Percentiles rank a stretch among this genome's conserved stretches.
These are phyloP conservation scores for Aristolochia fimbriata DNA, from an alignment of 164 flowering plant species.

Conservation along the genomic window DNA sequence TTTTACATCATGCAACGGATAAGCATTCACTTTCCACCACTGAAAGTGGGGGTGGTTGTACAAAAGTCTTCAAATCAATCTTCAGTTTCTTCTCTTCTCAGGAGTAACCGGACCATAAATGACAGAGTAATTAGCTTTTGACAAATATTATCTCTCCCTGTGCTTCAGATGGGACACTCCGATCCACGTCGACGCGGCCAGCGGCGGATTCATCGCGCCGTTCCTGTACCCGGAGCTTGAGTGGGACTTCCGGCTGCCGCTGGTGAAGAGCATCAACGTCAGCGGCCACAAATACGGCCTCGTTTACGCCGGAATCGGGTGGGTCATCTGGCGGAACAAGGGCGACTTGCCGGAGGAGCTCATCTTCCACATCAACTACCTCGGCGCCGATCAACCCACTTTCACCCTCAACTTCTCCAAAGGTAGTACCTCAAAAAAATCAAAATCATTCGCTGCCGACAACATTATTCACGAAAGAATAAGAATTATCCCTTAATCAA, in stretches of 20 bases:
- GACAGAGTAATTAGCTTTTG: too few species aligned
- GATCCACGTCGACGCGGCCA: constrained; percentile 42
- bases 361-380: constrained; percentile 38
- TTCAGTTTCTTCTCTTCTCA: too few species aligned
- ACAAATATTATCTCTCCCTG: background rate
- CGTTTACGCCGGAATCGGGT: constrained; percentile 37
- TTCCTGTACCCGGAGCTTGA: constrained; percentile 35
- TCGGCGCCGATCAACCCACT: constrained; percentile 42
- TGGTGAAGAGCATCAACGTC: constrained; percentile 37
- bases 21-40: too few species aligned
- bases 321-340: constrained; percentile 39
- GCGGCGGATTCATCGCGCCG: constrained; percentile 38
- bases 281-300: constrained; percentile 36
- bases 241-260: constrained; percentile 36
- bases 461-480: too few species aligned
- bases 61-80: too few species aligned
- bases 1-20: too few species aligned
- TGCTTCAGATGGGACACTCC: constrained; percentile 36
- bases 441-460: too few species aligned
- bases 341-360: constrained; percentile 38
- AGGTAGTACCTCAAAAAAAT: constrained; percentile 12
- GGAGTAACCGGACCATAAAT: too few species aligned
- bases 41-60: too few species aligned
- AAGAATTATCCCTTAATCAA: too few species aligned
- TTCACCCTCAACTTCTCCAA: constrained; percentile 42